Evolutionary conservation across 768 basidiomycete genomes (phyloP).

Genomic region (Collybia sp.): DNA sequence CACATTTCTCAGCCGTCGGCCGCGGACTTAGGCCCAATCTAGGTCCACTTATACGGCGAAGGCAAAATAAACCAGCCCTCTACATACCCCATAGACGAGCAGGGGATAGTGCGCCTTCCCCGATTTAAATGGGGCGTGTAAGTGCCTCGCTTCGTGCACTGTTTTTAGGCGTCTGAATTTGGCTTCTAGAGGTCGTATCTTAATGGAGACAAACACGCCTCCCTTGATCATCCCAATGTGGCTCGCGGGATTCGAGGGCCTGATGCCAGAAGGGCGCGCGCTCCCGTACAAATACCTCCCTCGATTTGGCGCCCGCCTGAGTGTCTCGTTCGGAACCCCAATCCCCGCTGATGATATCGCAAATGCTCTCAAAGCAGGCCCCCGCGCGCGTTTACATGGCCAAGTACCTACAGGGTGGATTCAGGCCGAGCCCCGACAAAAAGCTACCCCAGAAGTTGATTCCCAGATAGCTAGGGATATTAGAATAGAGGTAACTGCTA

Average conservation of each 20-base stretch:
- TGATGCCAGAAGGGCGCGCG: conserved; percentile 85
- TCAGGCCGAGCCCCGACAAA: conserved; percentile 7
- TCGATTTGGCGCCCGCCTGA: conserved; percentile 53
- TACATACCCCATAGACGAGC: conserved; percentile 34
- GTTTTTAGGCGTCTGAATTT: neutral
- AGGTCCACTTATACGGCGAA: conserved; percentile 92
- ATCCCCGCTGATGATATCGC: conserved; percentile 40
- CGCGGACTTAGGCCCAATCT: neutral
- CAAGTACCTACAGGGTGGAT: conserved; percentile 15
- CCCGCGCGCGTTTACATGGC: neutral
- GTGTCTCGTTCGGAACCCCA: conserved; percentile 79
- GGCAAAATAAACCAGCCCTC: conserved; percentile 79
- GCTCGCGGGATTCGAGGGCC: conserved; percentile 79
- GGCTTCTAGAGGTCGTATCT: conserved; percentile 64
- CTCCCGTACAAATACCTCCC: conserved; percentile 75
- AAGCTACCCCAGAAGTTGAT: neutral
- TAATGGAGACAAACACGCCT: conserved; percentile 54
- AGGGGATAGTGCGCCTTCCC: conserved; percentile 47
- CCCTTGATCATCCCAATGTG: conserved; percentile 91
- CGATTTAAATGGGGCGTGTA: conserved; percentile 97
- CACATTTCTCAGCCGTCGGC: neutral
- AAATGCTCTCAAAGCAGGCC: conserved; percentile 9
- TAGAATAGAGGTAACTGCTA: conserved; percentile 49
- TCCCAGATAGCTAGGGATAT: conserved; percentile 12
- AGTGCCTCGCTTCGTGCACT: conserved; percentile 26